Evolutionary conservation across 805 yeast species (phyloP), one percentile per base, ranked within the genome.

Genomic region (Wickerhamiella bombiphila): DNA sequence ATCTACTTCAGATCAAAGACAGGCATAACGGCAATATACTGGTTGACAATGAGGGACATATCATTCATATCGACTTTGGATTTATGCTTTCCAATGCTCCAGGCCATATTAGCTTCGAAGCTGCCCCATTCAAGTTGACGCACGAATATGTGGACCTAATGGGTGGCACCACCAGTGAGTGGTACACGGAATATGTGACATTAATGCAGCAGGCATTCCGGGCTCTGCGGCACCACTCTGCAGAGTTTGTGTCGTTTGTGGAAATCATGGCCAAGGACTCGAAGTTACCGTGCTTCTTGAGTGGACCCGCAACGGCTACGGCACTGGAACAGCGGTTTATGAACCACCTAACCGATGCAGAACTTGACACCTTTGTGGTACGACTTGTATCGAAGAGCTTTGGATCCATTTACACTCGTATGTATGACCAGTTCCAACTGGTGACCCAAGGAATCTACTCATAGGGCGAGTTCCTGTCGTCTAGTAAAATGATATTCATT

Each of bases 21-120:
- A 73, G 99, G 53, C 99, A 91, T 60, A 91, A 91, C 60, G 99
- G 99, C 57, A 91, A 91, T 58, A 88, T 91, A 45, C 78, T 91
- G 81, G 82, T 91, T 53, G 98, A 91, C 55, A 82, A 77, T 42
- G 79, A 81, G 51, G 99, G 98, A 0, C 98, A 91, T 54, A 79
- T 91, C 9, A 75, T 88, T 33, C 68, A 60, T 57, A 91, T 91
- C 49, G 98, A 91, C 59, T 91, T 91, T 62, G 98, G 98, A 0
- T 88, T 83, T 56, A 59, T 88, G 55, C 64, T 88, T 2, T 82
- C 95, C 0, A 88, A 91, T 53, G 78, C 96, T 0, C 99, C 99
- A 0, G 98, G 98, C 3, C 79, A 94, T 35, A 85, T 91, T 39
- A 95, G 96, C 0, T 86, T 91, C 56, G 99, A 91, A 54, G 93